phyloP scores from a whole-genome alignment of 1,284 basidiomycete genomes.

The Ceratobasidium sp. region DNA sequence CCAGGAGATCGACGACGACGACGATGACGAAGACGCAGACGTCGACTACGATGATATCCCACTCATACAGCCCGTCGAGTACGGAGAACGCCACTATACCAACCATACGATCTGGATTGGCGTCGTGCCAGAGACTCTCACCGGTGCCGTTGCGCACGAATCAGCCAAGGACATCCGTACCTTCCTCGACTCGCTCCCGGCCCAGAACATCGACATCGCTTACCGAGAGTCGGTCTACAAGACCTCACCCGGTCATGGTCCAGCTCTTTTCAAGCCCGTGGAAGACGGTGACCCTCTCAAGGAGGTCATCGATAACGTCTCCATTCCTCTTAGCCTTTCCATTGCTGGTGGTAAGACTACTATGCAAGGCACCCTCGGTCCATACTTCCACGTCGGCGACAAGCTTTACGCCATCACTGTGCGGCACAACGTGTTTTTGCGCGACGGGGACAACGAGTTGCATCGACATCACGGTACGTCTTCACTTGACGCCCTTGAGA shows the following conservation, averaged over 20 bases:
- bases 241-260: slow-evolving; percentile 53
- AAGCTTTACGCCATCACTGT: no score
- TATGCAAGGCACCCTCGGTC: slow-evolving; percentile 58
- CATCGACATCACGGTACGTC: no score
- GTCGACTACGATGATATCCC: slow-evolving; percentile 49
- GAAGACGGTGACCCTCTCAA: slow-evolving; percentile 55
- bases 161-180: slow-evolving; percentile 55
- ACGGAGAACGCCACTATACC: slow-evolving; percentile 51
- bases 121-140: slow-evolving; percentile 57
- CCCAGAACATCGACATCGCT: slow-evolving; percentile 56
- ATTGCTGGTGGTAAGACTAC: slow-evolving; percentile 53
- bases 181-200: slow-evolving; percentile 53
- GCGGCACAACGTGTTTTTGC: no score
- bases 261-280: slow-evolving; percentile 56
- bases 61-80: slow-evolving; percentile 51
- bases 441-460: no score
- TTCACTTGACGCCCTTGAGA: no score
- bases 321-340: slow-evolving; percentile 50
- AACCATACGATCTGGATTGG: slow-evolving; percentile 61
- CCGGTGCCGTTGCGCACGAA: slow-evolving; percentile 54
- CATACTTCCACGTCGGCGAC: no score
- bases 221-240: slow-evolving; percentile 56
- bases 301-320: slow-evolving; percentile 55
- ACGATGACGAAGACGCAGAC: slow-evolving; percentile 19
- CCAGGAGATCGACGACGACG: slow-evolving; percentile 51